Evolutionary conservation across 2,329 filamentous ascomycete genomes (phyloP), one percentile per base, ranked within the genome.

Genomic region (Fusarium sp.): DNA sequence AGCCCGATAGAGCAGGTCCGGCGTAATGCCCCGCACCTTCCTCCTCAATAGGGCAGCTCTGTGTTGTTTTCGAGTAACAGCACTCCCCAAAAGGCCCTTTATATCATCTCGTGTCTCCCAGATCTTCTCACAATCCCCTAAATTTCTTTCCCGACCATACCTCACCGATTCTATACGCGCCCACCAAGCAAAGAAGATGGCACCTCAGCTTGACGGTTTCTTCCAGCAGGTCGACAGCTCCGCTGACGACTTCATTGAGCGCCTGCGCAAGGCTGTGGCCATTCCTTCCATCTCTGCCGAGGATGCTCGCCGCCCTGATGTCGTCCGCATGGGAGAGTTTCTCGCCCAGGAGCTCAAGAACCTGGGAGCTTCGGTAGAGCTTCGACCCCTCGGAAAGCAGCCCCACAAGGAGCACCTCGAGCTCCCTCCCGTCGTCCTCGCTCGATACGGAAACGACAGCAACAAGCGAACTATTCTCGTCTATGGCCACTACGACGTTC

Each of bases 401-500:
- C 95, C 94, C 65, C 93, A 94, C 81, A 94, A 94, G 82, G 94
- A 97, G 80, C 88, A 95, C 78, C 92, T 99, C 77, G 92, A 98
- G 65, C 92, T 99, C 17, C 96, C 96, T 5, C 96, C 96, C 2
- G 95, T 98, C 60, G 91, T 99, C 64, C 90, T 99, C 72, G 96
- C 92, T 58, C 92, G 96, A 76, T 98, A 98, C 83, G 95, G 96
- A 76, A 94, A 91, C 83, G 95, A 98, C 83, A 92, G 93, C 84
- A 94, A 90, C 83, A 99, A 98, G 90, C 91, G 94, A 69, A 98
- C 95, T 38, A 96, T 99, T 76, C 89, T 99, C 71, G 94, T 99
- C 55, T 99, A 99, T 81, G 96, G 96, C 56, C 96, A 99, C 87
- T 99, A 99, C 86, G 96, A 99, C 82, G 96, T 99, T 38, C 96